phyloP scores from a whole-genome alignment of 257 asterid species.

The Solanum bulbocastanum region DNA sequence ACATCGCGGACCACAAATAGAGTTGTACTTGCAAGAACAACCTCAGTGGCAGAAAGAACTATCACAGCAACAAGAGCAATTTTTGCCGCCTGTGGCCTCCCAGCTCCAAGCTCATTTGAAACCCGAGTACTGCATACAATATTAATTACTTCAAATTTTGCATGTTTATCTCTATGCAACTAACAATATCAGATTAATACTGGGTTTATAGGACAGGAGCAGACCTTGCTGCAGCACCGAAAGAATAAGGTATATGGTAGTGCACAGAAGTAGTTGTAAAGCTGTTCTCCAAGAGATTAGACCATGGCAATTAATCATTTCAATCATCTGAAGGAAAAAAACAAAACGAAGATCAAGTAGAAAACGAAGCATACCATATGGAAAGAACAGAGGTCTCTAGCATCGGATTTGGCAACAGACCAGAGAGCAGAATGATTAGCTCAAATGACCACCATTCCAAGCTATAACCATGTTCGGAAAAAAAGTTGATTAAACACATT shows the following conservation, averaged over 20 bases:
- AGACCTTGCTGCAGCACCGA: conserved; percentile 75
- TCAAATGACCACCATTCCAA: conserved; percentile 86
- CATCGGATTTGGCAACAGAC: conserved; percentile 71
- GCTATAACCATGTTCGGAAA: conserved; percentile 10
- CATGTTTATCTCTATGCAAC: neutral
- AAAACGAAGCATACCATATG: conserved; percentile 31
- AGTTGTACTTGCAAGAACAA: conserved; percentile 28
- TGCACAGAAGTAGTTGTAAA: conserved; percentile 47
- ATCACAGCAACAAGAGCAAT: conserved; percentile 30
- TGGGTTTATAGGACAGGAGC: neutral
- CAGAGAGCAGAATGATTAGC: conserved; percentile 54
- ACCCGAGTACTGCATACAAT: conserved; percentile 44
- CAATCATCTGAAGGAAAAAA: neutral
- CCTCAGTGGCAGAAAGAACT: conserved; percentile 36
- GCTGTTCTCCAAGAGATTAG: conserved; percentile 29
- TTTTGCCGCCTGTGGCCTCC: conserved; percentile 46
- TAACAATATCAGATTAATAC: neutral
- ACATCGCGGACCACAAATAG: conserved; percentile 22
- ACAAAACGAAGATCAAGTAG: neutral
- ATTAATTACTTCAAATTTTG: neutral
- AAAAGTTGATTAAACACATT: neutral
- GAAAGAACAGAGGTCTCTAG: conserved; percentile 70
- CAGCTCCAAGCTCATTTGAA: conserved; percentile 75
- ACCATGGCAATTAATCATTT: neutral
- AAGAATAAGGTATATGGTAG: conserved; percentile 53